phyloP scores from a whole-genome alignment of 108 stramenopile genomes.

The Skeletonema grethae region DNA sequence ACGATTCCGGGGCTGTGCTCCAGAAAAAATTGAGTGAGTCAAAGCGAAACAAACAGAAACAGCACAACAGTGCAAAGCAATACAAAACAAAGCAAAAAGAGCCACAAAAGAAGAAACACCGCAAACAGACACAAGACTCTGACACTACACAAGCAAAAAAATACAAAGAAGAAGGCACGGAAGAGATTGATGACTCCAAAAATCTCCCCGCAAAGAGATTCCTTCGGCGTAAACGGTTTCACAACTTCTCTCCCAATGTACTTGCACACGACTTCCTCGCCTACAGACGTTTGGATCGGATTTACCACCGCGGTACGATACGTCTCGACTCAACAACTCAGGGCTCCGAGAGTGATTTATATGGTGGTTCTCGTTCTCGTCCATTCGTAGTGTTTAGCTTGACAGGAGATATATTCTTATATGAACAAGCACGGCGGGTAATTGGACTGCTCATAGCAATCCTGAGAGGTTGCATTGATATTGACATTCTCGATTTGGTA shows the following conservation, averaged over 20 bases:
- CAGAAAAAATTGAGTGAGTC: slow-evolving; percentile 55
- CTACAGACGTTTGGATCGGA: slow-evolving; percentile 67
- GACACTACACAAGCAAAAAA: not conserved
- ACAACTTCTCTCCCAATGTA: slow-evolving; percentile 71
- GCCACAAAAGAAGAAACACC: slow-evolving; percentile 16
- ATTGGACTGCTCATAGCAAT: slow-evolving; percentile 76
- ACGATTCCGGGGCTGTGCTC: slow-evolving; percentile 53
- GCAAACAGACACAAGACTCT: slow-evolving; percentile 6
- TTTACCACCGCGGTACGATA: slow-evolving; percentile 77
- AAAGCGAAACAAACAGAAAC: slow-evolving; percentile 45
- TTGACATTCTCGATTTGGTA: slow-evolving; percentile 75
- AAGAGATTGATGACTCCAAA: slow-evolving; percentile 1
- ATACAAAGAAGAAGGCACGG: slow-evolving; percentile 5
- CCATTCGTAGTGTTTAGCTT: slow-evolving; percentile 76
- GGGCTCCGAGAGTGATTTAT: not conserved
- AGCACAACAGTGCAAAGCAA: too few species aligned
- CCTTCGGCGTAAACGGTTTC: slow-evolving; percentile 65
- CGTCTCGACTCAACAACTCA: slow-evolving; percentile 29
- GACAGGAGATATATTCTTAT: slow-evolving; percentile 70
- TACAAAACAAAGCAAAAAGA: slow-evolving; percentile 5
- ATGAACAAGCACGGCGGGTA: slow-evolving; percentile 66
- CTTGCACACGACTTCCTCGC: slow-evolving; percentile 78
- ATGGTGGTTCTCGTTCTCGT: slow-evolving; percentile 21
- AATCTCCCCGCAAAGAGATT: slow-evolving; percentile 20
- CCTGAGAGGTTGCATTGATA: slow-evolving; percentile 60